Percentiles rank a stretch among this genome's conserved stretches.
Conservation (phyloP, 139 green algal species). For the Tetradesmus lagerheimii region DNA sequence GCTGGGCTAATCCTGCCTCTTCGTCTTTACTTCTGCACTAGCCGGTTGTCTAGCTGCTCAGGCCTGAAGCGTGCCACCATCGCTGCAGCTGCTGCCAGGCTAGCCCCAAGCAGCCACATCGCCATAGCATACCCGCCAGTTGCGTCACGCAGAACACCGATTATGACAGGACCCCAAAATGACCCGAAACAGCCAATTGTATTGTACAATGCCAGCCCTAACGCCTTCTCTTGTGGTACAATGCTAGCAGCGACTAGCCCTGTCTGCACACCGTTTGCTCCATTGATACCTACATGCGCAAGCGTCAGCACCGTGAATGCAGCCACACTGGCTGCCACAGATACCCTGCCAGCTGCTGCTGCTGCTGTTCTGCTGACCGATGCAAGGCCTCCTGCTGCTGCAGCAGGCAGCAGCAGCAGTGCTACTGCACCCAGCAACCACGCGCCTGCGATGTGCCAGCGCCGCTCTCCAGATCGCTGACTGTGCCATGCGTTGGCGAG, state of each 20-base stretch:
- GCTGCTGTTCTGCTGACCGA: background rate
- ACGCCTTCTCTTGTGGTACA: background rate
- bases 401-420: conserved; percentile 40
- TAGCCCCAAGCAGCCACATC: conserved; percentile 4
- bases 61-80: conserved; percentile 32
- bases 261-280: conserved; percentile 32
- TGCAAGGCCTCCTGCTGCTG: background rate
- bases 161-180: background rate
- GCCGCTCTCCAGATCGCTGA: background rate
- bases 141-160: conserved; percentile 19
- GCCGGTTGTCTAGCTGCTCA: background rate
- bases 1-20: background rate
- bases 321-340: background rate
- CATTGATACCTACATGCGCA: conserved; percentile 8
- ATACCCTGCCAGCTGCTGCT: background rate
- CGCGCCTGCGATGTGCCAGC: conserved; percentile 4
- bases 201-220: conserved; percentile 34
- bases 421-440: conserved; percentile 9
- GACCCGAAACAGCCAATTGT: conserved; percentile 15
- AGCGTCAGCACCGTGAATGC: conserved; percentile 30
- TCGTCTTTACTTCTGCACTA: background rate
- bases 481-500: conserved; percentile 33
- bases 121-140: conserved; percentile 2
- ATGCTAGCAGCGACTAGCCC: conserved; percentile 3
- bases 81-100: conserved; percentile 22